phyloP scores from a whole-genome alignment of 108 stramenopile genomes.

The Skeletonema menzelii region DNA sequence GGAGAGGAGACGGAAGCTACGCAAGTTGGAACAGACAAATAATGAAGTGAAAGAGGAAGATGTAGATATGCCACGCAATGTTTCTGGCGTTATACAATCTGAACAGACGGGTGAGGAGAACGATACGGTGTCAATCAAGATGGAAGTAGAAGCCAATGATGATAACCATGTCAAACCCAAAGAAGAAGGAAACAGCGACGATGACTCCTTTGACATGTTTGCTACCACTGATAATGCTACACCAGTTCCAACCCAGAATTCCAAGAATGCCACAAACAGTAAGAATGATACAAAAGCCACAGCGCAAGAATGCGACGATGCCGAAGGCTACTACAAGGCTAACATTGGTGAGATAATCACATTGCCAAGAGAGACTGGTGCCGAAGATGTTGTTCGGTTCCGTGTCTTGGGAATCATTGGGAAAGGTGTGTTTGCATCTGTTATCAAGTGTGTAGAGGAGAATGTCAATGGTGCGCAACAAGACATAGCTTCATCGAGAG shows the following conservation, averaged over 20 bases:
- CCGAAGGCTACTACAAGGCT: conserved; percentile 97
- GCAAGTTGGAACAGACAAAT: neutral
- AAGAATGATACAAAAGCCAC: conserved; percentile 6
- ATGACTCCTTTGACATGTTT: conserved; percentile 58
- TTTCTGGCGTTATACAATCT: conserved; percentile 33
- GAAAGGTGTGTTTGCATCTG: conserved; percentile 96
- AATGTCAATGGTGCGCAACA: conserved; percentile 29
- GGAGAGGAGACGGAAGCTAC: conserved; percentile 37
- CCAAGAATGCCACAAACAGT: conserved; percentile 12
- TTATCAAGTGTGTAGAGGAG: conserved; percentile 78
- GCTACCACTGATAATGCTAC: conserved; percentile 31
- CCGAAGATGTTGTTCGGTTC: conserved; percentile 51
- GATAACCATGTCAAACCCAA: neutral
- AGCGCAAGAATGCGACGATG: conserved; percentile 88
- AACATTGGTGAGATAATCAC: conserved; percentile 81
- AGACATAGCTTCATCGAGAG: conserved; percentile 27
- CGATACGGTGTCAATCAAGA: neutral
- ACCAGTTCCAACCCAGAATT: conserved; percentile 28
- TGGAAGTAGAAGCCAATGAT: conserved; percentile 14
- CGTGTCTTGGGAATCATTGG: conserved; percentile 90
- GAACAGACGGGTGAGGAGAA: conserved; percentile 1
- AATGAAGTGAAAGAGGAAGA: neutral
- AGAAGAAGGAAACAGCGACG: conserved; percentile 4
- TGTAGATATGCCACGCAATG: conserved; percentile 40
- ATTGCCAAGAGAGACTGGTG: conserved; percentile 34